Base-by-base conservation (phyloP, 352 stramenopile species). In the Phytophthora cactorum region DNA sequence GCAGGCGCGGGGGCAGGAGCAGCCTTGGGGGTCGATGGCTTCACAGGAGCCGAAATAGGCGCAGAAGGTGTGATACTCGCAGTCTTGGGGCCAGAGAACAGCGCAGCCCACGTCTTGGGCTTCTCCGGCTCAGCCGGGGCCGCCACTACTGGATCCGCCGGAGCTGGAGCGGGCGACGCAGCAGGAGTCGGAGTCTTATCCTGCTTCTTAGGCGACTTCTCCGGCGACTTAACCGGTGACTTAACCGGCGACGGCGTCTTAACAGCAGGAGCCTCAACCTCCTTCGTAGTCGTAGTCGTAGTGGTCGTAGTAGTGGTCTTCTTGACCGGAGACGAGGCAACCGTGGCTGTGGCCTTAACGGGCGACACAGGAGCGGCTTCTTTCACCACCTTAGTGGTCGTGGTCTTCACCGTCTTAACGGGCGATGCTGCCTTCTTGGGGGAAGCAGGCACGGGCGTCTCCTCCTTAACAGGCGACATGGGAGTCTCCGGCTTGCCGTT, bases 11-110 rank as follows among this genome's bases (percentile, higher is more conserved):
- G 55, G 28, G 67, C 38, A 27, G 59, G 51, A 45, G 75, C 56
- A 68, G 74, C 36, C 31, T 81, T 78, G n/a, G 82, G 79, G 1
- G 81, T 86, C 72, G 81, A 84, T 6, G 82, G 87, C 68, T 89
- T 92, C 8, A 75, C 66, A 15, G 75, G 68, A 6, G 59, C 54
- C 32, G 71, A 57, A 31, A 57, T 63, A 22, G 74, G 36, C 8
- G 45, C 36, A 61, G 52, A 38, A 14, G 79, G 56, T 17, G 68
- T 47, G 25, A 75, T 52, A 12, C 75, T 45, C 10, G 71, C 68
- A 34, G 66, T 4, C n/a, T 68, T 68, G 5, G 53, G 22, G 4
- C 36, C 52, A 9, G 59, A 70, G 41, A 79, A 79, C 41, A 77
- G 59, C 15, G 63, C 63, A 50, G 72, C 72, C 72, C 72, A 79